phyloP scores from a whole-genome alignment of 306 rosid species.

The Cicer yamashitae region DNA sequence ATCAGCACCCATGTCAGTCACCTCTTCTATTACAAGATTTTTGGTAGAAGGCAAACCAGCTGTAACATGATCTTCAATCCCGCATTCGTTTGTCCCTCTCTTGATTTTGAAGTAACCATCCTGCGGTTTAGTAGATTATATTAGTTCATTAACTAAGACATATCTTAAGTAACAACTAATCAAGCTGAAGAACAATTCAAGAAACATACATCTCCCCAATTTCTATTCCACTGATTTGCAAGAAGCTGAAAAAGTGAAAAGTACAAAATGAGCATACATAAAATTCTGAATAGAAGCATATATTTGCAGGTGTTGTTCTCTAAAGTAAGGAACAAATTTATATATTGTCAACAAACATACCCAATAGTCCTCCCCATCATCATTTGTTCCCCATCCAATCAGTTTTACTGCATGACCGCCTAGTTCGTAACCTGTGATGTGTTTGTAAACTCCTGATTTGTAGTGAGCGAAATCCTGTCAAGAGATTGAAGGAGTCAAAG shows the following conservation, averaged over 20 bases:
- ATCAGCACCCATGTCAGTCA: conserved; percentile 53
- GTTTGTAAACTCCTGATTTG: conserved; percentile 95
- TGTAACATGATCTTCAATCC: conserved; percentile 77
- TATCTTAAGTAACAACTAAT: conserved; percentile 13
- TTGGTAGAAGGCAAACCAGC: conserved; percentile 87
- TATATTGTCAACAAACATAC: conserved; percentile 53
- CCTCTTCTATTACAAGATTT: conserved; percentile 61
- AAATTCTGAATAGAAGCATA: conserved; percentile 18
- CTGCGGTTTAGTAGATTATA: conserved; percentile 53
- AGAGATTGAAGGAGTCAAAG: conserved; percentile 37
- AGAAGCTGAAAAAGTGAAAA: conserved; percentile 71
- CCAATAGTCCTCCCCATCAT: conserved; percentile 90
- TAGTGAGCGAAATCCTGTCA: conserved; percentile 95
- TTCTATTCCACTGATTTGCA: conserved; percentile 96
- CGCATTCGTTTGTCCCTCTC: conserved; percentile 94
- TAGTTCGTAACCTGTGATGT: conserved; percentile 67
- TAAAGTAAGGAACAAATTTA: conserved; percentile 26
- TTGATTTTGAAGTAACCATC: conserved; percentile 94
- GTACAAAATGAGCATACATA: conserved; percentile 40
- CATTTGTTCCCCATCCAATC: conserved; percentile 94
- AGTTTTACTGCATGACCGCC: conserved; percentile 99
- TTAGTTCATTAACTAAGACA: conserved; percentile 27
- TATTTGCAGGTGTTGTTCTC: neutral
- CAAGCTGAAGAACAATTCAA: conserved; percentile 35
- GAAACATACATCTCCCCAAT: conserved; percentile 93